A percentile compares a stretch with the other conserved stretches of the same genome.
Evolutionary conservation across 2,329 filamentous ascomycete species (phyloP).

Genomic region (Kalaharituber pfeilii): DNA sequence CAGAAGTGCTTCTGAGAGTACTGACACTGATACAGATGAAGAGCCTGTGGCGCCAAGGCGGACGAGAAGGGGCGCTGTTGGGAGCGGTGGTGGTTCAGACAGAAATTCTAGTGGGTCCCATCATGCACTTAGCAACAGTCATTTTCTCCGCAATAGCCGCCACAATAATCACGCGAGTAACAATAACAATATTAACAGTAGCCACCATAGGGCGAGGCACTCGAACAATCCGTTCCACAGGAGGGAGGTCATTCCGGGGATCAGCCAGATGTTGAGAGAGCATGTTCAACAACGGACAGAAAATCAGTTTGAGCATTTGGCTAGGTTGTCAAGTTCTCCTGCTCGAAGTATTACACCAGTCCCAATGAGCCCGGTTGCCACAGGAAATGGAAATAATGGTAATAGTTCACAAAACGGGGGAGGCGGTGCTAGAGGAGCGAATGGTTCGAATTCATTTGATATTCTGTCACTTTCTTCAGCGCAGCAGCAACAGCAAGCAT

Average conservation of each 20-base stretch:
- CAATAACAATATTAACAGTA: not conserved
- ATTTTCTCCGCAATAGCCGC: not conserved
- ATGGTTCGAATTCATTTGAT: not conserved
- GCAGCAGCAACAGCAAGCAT: not conserved
- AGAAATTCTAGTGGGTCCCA: conserved; percentile 2
- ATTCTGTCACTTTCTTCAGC: not conserved
- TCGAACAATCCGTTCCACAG: not conserved
- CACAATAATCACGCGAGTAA: not conserved
- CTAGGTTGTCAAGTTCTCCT: not conserved
- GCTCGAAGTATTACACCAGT: not conserved
- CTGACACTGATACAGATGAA: not conserved
- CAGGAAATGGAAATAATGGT: not conserved
- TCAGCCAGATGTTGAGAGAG: not conserved
- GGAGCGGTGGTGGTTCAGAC: not conserved
- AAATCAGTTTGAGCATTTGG: conserved; percentile 1
- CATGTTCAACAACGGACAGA: not conserved
- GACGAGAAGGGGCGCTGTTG: not conserved
- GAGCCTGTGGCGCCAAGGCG: not conserved
- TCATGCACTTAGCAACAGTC: not conserved
- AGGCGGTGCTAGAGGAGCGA: not conserved
- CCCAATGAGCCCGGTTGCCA: not conserved
- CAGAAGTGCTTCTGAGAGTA: not conserved
- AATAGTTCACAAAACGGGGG: not conserved
- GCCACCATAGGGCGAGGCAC: not conserved
- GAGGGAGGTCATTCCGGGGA: not conserved